Evolutionary conservation across 768 basidiomycete genomes (phyloP).

Genomic region (Obba rivulosa): DNA sequence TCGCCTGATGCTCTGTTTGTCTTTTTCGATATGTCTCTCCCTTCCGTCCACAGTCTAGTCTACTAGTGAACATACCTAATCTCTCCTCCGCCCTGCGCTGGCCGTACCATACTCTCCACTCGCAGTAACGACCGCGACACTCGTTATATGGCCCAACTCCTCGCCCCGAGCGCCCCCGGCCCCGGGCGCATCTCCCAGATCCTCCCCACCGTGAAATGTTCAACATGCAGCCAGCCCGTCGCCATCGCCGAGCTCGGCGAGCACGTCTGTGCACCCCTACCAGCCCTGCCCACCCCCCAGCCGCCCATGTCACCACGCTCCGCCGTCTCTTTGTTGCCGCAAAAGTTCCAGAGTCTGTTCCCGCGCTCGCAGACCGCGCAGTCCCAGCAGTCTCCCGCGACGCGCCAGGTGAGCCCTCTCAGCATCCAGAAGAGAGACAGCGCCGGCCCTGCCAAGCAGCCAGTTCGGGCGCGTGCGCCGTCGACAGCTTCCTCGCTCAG

Average conservation of each 20-base stretch:
- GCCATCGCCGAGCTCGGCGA: constrained; percentile 70
- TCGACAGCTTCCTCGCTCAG: constrained; percentile 17
- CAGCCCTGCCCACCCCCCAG: constrained; percentile 31
- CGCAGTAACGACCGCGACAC: no score
- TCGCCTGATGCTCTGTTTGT: no score
- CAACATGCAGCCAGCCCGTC: constrained; percentile 66
- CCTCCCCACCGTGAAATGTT: constrained; percentile 82
- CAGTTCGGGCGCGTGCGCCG: constrained; percentile 14
- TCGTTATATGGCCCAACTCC: constrained; percentile 24
- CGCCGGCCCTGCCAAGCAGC: constrained; percentile 1
- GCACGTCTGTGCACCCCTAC: constrained; percentile 60
- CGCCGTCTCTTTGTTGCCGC: constrained; percentile 42
- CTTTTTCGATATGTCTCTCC: no score
- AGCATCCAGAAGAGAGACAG: constrained; percentile 4
- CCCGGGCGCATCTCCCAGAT: constrained; percentile 48
- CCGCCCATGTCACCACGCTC: constrained; percentile 37
- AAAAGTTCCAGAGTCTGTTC: constrained; percentile 40
- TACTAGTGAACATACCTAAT: no score
- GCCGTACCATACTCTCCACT: no score
- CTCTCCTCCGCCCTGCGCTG: no score
- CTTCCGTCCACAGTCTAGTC: no score
- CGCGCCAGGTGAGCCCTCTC: constrained; percentile 15
- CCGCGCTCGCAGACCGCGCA: constrained; percentile 8
- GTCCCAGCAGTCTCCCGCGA: constrained; percentile 1
- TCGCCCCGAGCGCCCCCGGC: constrained; percentile 12